These are phyloP conservation scores for Turritis glabra DNA, from an alignment of 345 rosid genomes.

Conservation along the genomic window DNA sequence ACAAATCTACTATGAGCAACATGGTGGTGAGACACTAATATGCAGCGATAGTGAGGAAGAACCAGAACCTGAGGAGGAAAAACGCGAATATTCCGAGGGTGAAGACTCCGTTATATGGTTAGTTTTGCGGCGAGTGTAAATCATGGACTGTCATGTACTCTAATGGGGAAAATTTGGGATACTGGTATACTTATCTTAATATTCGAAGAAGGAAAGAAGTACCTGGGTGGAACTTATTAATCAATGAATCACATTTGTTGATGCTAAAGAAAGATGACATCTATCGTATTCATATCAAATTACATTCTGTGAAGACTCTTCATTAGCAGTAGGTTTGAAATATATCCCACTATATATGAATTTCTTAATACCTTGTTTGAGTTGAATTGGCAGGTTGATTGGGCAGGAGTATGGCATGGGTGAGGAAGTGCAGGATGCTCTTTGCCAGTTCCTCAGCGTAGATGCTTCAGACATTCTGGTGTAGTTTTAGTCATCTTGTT, in stretches of 20 bases:
- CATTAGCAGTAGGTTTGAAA: neutral
- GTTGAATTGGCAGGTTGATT: constrained; percentile 62
- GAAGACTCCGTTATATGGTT: constrained; percentile 89
- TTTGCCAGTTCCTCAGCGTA: constrained; percentile 73
- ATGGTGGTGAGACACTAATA: constrained; percentile 91
- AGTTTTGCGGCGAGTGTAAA: constrained; percentile 29
- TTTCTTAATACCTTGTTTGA: constrained; percentile 8
- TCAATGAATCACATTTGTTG: neutral
- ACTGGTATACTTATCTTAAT: neutral
- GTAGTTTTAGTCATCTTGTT: constrained; percentile 27
- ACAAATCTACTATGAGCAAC: constrained; percentile 93
- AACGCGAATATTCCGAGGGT: constrained; percentile 76
- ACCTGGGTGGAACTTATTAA: neutral
- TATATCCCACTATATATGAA: neutral
- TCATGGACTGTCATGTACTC: neutral
- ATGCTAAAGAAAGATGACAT: constrained; percentile 17
- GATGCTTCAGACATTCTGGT: constrained; percentile 73
- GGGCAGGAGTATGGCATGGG: constrained; percentile 74
- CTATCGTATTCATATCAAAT: neutral
- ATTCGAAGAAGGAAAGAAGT: neutral
- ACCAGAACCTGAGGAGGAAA: constrained; percentile 70
- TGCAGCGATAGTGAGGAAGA: constrained; percentile 99
- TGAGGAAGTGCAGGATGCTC: constrained; percentile 61
- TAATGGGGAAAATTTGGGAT: neutral
- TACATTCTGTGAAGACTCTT: neutral